phyloP scores from a whole-genome alignment of 1,284 basidiomycete species.

The Microbotryum saponariae region DNA sequence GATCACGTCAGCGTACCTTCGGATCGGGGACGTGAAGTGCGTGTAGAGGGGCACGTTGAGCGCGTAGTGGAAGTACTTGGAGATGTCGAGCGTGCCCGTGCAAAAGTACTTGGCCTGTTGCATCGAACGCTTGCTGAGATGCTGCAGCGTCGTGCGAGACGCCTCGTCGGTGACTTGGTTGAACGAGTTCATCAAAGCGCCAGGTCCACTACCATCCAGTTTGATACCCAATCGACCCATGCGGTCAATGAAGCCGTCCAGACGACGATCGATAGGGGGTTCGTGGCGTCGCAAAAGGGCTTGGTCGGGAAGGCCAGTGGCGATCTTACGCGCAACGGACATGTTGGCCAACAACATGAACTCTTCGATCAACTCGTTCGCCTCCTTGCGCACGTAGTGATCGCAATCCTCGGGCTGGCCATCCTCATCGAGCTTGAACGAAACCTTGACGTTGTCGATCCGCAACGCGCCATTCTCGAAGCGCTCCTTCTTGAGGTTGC shows the following conservation, averaged over 20 bases:
- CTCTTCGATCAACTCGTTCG: conserved; percentile 84
- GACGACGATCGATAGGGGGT: conserved; percentile 76
- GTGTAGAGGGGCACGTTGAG: conserved; percentile 89
- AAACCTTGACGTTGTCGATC: conserved; percentile 62
- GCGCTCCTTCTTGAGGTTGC: conserved; percentile 46
- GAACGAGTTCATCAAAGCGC: conserved; percentile 76
- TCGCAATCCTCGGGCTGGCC: conserved; percentile 76
- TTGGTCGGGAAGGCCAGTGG: conserved; percentile 87
- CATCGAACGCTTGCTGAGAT: conserved; percentile 51
- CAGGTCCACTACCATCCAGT: conserved; percentile 71
- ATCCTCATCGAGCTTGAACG: conserved; percentile 71
- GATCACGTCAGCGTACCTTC: conserved; percentile 76
- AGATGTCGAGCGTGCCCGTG: conserved; percentile 96
- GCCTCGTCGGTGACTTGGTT: conserved; percentile 62
- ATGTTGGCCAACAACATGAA: conserved; percentile 92
- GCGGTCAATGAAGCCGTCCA: conserved; percentile 68
- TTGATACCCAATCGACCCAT: conserved; percentile 74
- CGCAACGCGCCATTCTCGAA: conserved; percentile 73
- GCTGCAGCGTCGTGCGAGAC: conserved; percentile 49
- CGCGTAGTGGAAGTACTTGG: conserved; percentile 91
- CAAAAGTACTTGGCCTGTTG: conserved; percentile 95
- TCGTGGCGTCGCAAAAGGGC: conserved; percentile 91
- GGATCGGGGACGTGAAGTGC: conserved; percentile 64
- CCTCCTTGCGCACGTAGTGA: conserved; percentile 58
- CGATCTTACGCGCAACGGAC: conserved; percentile 83